Evolutionary conservation across 768 basidiomycete species (phyloP), one percentile per base, ranked within the genome.

Genomic region (Chlorophyllum brunneum): DNA sequence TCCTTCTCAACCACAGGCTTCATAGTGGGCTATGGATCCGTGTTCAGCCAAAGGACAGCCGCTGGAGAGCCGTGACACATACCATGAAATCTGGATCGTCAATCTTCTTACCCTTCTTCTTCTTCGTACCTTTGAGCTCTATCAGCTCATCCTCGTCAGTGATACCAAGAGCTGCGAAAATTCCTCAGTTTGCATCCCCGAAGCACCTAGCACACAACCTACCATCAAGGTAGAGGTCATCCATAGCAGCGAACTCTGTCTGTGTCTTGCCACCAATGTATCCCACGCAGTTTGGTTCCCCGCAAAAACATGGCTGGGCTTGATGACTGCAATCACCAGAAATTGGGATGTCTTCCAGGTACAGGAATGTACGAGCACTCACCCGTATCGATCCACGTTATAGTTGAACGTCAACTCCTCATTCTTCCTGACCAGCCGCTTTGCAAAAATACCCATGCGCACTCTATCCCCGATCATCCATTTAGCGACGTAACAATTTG

Each of bases 311-410:
- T 26, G 77, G 77, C 65, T 99, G 97, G 45, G 97, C 88, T 54
- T 95, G 90, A 67, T 99, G 93, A 0, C 95, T 95, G 57, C n/a
- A 48, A 23, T 39, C 31, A 7, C 42, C 34, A 5, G 51, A 47
- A n/a, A 46, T 23, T n/a, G n/a, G 20, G 29, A 50, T 18, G 57
- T 22, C 23, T 27, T 13, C 16, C 16, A 16, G 11, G 24, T 5
- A 9, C 8, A 46, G 38, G 36, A 42, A 5, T 30, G 37, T 38
- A 43, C 22, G 6, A 26, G 2, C 3, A 74, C 86, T 43, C 55
- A 95, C 95, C 95, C 97, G 62, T 99, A 99, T 53, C 97, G 92
- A 68, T 98, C 97, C 34, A 98, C 97, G 65, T 99, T 99, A 67
- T 99, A 99, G 69, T 99, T 98, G 75, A 98, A 98, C 0, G 97